These are phyloP conservation scores for Boletus semigastroideus DNA, from an alignment of 1,284 basidiomycete genomes.

Conservation along the genomic window DNA sequence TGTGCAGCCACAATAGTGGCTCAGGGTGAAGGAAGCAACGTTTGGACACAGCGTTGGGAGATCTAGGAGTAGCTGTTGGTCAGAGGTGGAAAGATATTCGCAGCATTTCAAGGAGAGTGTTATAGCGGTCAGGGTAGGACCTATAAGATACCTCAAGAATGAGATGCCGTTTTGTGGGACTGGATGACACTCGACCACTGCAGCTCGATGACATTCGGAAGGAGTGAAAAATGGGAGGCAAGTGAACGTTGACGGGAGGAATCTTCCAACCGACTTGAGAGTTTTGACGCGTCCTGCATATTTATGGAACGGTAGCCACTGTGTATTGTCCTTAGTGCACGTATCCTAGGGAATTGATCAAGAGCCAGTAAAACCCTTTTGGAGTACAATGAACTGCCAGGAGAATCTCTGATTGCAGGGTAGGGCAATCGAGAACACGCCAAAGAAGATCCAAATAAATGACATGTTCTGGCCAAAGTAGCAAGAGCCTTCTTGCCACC, in stretches of 20 bases:
- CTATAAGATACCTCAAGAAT: constrained; percentile 12
- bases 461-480: constrained; percentile 18
- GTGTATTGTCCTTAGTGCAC: background rate
- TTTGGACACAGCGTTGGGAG: constrained; percentile 17
- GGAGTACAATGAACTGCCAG: constrained; percentile 6
- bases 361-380: background rate
- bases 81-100: background rate
- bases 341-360: background rate
- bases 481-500: constrained; percentile 12
- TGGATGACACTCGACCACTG: too few species aligned
- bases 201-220: constrained; percentile 13
- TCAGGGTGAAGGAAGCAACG: constrained; percentile 14
- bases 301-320: constrained; percentile 13
- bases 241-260: constrained; percentile 4
- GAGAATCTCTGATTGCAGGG: constrained; percentile 12
- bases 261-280: constrained; percentile 1
- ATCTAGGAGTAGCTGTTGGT: constrained; percentile 2
- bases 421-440: constrained; percentile 7
- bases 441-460: constrained; percentile 18
- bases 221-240: constrained; percentile 8
- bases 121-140: constrained; percentile 8
- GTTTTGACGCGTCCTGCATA: constrained; percentile 20
- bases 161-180: constrained; percentile 12
- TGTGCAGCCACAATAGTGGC: background rate
- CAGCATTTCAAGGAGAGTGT: constrained; percentile 4